Evolutionary conservation across 2,329 filamentous ascomycete species (phyloP).

Genomic region (Trichoderma simmonsii): DNA sequence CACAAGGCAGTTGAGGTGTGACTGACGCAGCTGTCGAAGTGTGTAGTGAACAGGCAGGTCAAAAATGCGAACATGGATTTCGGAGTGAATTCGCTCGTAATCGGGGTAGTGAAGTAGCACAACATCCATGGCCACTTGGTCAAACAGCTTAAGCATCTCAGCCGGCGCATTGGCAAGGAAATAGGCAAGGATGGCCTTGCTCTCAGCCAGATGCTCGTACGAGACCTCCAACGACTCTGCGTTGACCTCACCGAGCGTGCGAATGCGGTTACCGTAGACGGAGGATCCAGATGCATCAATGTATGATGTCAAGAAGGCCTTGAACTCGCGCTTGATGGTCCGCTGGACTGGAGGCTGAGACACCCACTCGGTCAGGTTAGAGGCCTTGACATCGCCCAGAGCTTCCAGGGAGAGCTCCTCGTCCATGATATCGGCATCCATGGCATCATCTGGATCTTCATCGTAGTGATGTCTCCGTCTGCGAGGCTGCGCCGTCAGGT

Average conservation of each 20-base stretch:
- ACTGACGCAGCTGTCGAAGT: conserved; percentile 88
- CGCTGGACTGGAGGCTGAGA: conserved; percentile 84
- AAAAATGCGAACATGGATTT: conserved; percentile 96
- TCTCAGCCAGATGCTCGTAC: conserved; percentile 84
- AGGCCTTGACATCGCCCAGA: conserved; percentile 87
- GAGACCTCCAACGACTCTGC: conserved; percentile 95
- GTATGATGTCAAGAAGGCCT: conserved; percentile 93
- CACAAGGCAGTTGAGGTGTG: conserved; percentile 92
- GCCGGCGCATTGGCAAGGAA: conserved; percentile 93
- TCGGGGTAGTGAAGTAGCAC: conserved; percentile 95
- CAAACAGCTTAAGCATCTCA: conserved; percentile 95
- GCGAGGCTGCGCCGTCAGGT: conserved; percentile 80
- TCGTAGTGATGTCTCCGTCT: conserved; percentile 88
- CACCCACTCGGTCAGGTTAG: conserved; percentile 93
- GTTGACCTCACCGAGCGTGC: conserved; percentile 95
- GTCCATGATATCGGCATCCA: conserved; percentile 91
- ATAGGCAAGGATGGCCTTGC: conserved; percentile 91
- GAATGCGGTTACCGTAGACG: conserved; percentile 91
- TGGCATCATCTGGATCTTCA: conserved; percentile 87
- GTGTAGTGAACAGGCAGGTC: conserved; percentile 95
- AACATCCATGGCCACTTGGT: conserved; percentile 94
- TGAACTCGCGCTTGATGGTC: conserved; percentile 95
- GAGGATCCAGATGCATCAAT: conserved; percentile 85
- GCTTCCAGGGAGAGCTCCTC: conserved; percentile 92
- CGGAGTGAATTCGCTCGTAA: conserved; percentile 94